A percentile compares a stretch with the other conserved stretches of the same genome.
These are phyloP conservation scores for Rhodotorula mucilaginosa DNA, from an alignment of 1,284 basidiomycete species.

Conservation along the genomic window DNA sequence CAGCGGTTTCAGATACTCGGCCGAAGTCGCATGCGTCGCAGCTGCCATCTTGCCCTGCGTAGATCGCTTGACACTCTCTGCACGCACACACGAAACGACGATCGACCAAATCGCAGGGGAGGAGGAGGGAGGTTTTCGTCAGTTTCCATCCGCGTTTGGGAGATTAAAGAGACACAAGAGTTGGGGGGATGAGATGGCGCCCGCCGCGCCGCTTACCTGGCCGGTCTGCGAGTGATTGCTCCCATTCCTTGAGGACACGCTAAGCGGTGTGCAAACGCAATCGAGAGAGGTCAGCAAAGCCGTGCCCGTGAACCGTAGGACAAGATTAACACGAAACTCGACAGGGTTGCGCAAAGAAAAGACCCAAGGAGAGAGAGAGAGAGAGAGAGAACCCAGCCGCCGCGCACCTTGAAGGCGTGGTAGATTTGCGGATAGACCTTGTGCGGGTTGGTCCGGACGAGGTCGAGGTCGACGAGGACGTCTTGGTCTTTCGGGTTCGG, in stretches of 20 bases:
- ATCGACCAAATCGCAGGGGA: neutral
- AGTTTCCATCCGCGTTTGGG: neutral
- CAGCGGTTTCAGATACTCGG: conserved; percentile 92
- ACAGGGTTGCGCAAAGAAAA: too few species aligned
- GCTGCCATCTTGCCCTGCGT: conserved; percentile 90
- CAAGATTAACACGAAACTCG: too few species aligned
- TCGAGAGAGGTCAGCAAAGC: neutral
- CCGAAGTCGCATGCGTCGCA: conserved; percentile 92
- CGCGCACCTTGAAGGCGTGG: conserved; percentile 75
- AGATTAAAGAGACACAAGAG: too few species aligned
- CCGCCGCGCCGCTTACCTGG: conserved; percentile 51
- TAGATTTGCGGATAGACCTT: conserved; percentile 97
- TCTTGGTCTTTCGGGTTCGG: conserved; percentile 51
- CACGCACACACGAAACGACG: too few species aligned
- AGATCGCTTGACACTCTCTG: conserved; percentile 68
- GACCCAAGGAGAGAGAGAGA: too few species aligned
- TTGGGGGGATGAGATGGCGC: too few species aligned
- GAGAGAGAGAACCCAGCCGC: too few species aligned
- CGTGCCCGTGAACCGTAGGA: neutral
- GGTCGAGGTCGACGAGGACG: conserved; percentile 66
- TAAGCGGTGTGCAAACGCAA: conserved; percentile 24
- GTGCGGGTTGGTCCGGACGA: conserved; percentile 90
- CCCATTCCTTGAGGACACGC: conserved; percentile 91
- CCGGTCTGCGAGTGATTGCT: conserved; percentile 83
- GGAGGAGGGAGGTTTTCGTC: neutral